Evolutionary conservation across 2,329 filamentous ascomycete genomes (phyloP).

Genomic region (Clonostachys sp.): DNA sequence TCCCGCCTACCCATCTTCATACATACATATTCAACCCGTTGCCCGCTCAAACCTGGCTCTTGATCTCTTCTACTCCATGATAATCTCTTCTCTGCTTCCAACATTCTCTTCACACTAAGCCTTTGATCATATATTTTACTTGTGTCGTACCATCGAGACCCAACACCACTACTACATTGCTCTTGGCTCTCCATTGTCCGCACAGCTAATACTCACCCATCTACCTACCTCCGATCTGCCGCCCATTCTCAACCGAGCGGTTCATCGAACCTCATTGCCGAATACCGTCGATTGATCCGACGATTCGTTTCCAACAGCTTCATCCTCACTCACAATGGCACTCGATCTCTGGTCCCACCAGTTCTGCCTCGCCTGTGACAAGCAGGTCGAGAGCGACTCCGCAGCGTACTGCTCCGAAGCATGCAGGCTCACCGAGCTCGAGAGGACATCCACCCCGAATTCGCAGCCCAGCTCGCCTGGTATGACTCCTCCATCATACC

Average conservation of each 20-base stretch:
- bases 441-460: slow-evolving; percentile 58
- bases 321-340: slow-evolving; percentile 37
- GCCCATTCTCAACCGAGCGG: too few species aligned
- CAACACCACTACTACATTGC: too few species aligned
- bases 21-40: not conserved
- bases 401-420: slow-evolving; percentile 89
- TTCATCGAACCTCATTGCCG: too few species aligned
- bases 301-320: slow-evolving; percentile 5
- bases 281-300: too few species aligned
- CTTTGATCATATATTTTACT: too few species aligned
- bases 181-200: too few species aligned
- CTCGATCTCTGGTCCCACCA: slow-evolving; percentile 75
- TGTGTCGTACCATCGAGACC: too few species aligned
- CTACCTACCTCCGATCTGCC: too few species aligned
- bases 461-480: slow-evolving; percentile 55
- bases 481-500: slow-evolving; percentile 44
- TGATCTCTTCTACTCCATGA: too few species aligned
- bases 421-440: slow-evolving; percentile 83
- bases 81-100: too few species aligned
- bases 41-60: not conserved
- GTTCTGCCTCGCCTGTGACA: slow-evolving; percentile 92
- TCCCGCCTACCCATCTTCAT: not conserved
- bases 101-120: too few species aligned
- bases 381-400: slow-evolving; percentile 66
- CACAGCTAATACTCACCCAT: too few species aligned